Evolutionary conservation across 2,329 filamentous ascomycete genomes (phyloP), one percentile per base, ranked within the genome.

Genomic region (Sporothrix sp.): DNA sequence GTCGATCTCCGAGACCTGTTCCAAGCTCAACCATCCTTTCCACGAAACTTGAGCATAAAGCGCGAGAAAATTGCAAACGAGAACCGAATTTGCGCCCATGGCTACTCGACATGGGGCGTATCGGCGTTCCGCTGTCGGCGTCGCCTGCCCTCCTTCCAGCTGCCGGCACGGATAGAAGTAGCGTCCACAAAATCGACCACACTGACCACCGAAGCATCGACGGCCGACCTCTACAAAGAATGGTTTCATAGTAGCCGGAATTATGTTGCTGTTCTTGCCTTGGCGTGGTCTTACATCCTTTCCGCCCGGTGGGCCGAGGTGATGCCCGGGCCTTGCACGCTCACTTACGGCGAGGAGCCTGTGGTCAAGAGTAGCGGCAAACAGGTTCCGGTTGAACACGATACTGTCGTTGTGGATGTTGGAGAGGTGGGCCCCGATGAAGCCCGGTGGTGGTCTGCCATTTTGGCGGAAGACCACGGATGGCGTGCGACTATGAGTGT

Each of bases 401-500:
- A 45, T 28, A 9, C 23, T 1, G n/a, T 52, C 10, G 21, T 48
- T n/a, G 44, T 54, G 9, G 50, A 56, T 27, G 47, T 54, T 37
- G 44, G 52, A 30, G 48, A 52, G 33, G 52, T 14, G 18, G n/a
- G 20, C 9, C 2, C 33, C 11, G 52, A 52, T 4, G 52, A 54
- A 35, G 44, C 40, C 36, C 50, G 50, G 25, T 56, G 50, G 52
- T 56, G 50, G 54, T 43, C 52, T 11, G 32, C 47, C 10, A 48
- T 56, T 51, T 39, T 54, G 20, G 38, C 43, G 9, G 27, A 42
- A 23, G 53, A n/a, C 14, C 40, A 52, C n/a, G 52, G 56, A 30
- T 59, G 53, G 54, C 21, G 30, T 21, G 54, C 58, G 7, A 57
- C 46, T 11, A 50, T 57, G 36, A 33, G n/a, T 2, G 5, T 49